Base-by-base conservation (phyloP, 352 stramenopile species). In the Globisporangium cylindrosporum region DNA sequence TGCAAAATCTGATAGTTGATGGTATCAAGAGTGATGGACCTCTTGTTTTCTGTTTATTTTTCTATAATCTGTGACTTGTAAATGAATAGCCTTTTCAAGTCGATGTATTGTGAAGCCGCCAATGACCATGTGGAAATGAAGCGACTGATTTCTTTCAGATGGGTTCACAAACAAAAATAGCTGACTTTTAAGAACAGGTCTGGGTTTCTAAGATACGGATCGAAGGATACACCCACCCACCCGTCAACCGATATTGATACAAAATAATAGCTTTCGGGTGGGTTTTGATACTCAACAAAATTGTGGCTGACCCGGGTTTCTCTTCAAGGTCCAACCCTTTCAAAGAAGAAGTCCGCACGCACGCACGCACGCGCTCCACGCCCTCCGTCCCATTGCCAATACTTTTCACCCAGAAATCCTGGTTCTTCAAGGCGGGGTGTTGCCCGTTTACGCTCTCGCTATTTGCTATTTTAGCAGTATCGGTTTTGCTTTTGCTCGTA, bases 91-190 rank as follows among this genome's bases (percentile, higher is more conserved):
- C 63, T 55, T n/a, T 56, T 38, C 8, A 68, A 68, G 25, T 24
- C 60, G 20, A 57, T 66, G 12, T 0, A 15, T 18, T 15, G 12
- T 18, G 34, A 18, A 25, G 6, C 4, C 22, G 22, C 10, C 15
- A 27, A 15, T 20, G 14, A 66, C 46, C 41, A 51, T 48, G n/a
- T 51, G 46, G 60, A 32, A 66, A 58, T 46, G 6, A 10, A 36
- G 46, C 22, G 36, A 12, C 43, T 55, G 60, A 66, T 55, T 66
- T 66, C 32, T 66, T 22, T 59, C 60, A 66, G 29, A 66, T 66
- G 60, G 60, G 60, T 66, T 66, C 60, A 66, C 60, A 46, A 51
- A 29, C 59, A 8, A 32, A 15, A 66, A 46, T 43, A 54, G 49
- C 60, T 43, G 29, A n/a, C 46, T 36, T 64, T 7, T 60, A 3